Evolutionary conservation across 1,284 basidiomycete species (phyloP).

Genomic region (Cutaneotrichosporon curvatum): DNA sequence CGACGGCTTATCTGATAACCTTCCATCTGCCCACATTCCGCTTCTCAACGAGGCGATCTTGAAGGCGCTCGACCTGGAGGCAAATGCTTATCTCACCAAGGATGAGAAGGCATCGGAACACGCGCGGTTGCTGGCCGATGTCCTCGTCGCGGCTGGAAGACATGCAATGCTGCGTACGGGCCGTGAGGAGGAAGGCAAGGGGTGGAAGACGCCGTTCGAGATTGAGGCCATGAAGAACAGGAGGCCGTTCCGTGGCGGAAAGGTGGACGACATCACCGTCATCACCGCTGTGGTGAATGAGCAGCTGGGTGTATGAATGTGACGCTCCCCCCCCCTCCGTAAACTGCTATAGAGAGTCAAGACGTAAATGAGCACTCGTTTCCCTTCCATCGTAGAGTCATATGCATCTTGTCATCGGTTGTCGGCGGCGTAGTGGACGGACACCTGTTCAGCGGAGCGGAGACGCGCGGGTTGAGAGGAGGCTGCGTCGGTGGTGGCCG

Average conservation of each 20-base stretch:
- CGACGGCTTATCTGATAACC: slow-evolving; percentile 54
- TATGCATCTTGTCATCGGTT: too few relatives aligned
- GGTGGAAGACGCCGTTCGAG: slow-evolving; percentile 45
- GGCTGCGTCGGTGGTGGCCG: too few relatives aligned
- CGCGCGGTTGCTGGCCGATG: slow-evolving; percentile 45
- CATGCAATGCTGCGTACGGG: slow-evolving; percentile 44
- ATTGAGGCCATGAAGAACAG: slow-evolving; percentile 35
- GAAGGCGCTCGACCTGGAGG: slow-evolving; percentile 26
- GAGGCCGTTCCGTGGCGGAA: slow-evolving; percentile 47
- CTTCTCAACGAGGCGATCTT: slow-evolving; percentile 28
- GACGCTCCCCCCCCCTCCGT: too few relatives aligned
- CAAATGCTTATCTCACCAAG: slow-evolving; percentile 30
- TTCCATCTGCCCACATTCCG: slow-evolving; percentile 45
- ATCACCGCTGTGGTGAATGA: background rate
- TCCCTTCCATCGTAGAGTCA: too few relatives aligned
- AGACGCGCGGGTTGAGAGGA: too few relatives aligned
- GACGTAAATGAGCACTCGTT: too few relatives aligned
- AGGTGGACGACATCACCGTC: slow-evolving; percentile 41
- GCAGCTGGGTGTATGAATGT: slow-evolving; percentile 1
- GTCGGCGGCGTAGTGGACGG: too few relatives aligned
- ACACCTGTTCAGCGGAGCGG: too few relatives aligned
- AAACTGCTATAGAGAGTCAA: too few relatives aligned
- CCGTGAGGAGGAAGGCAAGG: slow-evolving; percentile 26
- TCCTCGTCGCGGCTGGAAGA: slow-evolving; percentile 46
- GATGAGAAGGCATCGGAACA: slow-evolving; percentile 33